Percentiles rank a stretch among this genome's conserved stretches.
Conservation (phyloP, 2,329 filamentous ascomycete genomes). For the Atkinsonella hypoxylon region DNA sequence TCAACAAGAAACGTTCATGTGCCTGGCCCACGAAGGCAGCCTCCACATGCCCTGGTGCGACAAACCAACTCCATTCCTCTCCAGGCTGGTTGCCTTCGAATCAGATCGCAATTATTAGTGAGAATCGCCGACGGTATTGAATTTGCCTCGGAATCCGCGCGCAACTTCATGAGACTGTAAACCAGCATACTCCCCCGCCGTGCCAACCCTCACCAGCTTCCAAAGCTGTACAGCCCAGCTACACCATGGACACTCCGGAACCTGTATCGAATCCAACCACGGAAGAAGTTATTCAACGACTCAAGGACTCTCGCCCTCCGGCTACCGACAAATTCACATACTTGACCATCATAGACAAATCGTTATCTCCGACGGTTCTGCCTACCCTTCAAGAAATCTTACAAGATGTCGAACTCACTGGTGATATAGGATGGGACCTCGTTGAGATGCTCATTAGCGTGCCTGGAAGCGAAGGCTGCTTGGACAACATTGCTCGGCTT, state of each 20-base stretch:
- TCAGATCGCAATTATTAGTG: not conserved
- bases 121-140: not conserved
- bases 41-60: not conserved
- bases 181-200: not conserved
- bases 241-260: constrained; percentile 3
- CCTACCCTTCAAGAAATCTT: constrained; percentile 57
- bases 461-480: constrained; percentile 55
- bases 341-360: constrained; percentile 65
- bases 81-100: not conserved
- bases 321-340: constrained; percentile 61
- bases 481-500: constrained; percentile 62
- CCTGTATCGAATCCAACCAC: constrained; percentile 19
- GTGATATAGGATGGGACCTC: constrained; percentile 75
- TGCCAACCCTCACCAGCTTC: not conserved
- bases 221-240: not conserved
- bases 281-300: constrained; percentile 30
- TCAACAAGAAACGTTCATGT: not conserved
- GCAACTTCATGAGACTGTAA: not conserved
- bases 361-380: constrained; percentile 54
- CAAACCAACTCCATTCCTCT: not conserved
- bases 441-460: constrained; percentile 62
- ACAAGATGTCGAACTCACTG: constrained; percentile 55
- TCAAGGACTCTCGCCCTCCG: constrained; percentile 37
- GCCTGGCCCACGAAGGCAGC: not conserved
- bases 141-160: too few relatives aligned